Base-by-base conservation (phyloP, 768 basidiomycete genomes). In the Suillus alpinus region DNA sequence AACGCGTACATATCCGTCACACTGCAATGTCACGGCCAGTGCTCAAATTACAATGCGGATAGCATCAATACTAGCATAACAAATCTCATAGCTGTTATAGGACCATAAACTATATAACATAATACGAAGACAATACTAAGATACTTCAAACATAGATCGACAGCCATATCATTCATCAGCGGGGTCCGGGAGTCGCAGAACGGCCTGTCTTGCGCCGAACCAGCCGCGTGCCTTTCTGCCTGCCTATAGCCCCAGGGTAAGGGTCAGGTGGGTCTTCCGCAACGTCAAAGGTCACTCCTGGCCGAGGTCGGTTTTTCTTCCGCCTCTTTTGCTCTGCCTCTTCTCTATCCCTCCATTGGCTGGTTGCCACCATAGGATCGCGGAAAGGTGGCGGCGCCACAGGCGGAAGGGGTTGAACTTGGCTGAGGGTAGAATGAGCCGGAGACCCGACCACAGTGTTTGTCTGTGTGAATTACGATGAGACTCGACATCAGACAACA, bases 391-490 rank as follows among this genome's bases (percentile, higher is more conserved):
- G 89, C 12, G 83, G 81, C 39, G 68, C 50, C 23, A 73, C 53
- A 5, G 50, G 68, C 29, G 81, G 81, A 36, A 80, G 65, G 4
- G 82, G 80, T 34, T 77, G 77, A 39, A 82, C 84, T 41, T 82
- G 82, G 67, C 89, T 86, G 63, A 85, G 76, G 67, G 85, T 80
- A 2, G 91, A 92, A 18, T 84, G 83, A 13, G 86, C 88, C 5
- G 91, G 91, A 3, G 88, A 89, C 16, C 88, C 89, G 31, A 92
- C 71, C 47, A 89, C 83, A 31, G 91, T 91, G 66, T 86, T 92
- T 16, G 86, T 73, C 87, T 88, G 40, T 51, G 46, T 16, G 4
- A 66, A 12, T 20, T 31, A 61, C 69, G 56, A 52, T 59, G 31
- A 62, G 26, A 47, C 41, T 43, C 34, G 43, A n/a, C 49, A 41